Conservation (phyloP, 345 rosid genomes). For the Cardamine resedifolia region DNA sequence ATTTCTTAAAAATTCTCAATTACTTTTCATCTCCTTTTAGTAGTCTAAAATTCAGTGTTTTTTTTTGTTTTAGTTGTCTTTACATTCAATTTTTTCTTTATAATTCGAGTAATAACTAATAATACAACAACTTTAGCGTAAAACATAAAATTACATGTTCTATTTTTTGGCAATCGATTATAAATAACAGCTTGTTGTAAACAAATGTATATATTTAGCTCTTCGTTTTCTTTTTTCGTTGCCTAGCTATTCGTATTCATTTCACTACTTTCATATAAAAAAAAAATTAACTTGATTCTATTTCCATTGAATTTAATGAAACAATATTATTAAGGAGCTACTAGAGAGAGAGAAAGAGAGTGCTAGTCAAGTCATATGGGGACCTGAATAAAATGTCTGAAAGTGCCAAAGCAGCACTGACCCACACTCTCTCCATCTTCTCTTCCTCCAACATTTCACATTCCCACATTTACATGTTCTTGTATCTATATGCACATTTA, state of each 20-base stretch:
- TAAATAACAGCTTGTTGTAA: neutral
- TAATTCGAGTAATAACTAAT: no score
- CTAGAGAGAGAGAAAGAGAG: conserved; percentile 4
- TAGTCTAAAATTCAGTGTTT: no score
- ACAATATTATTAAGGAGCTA: neutral
- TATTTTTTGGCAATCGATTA: neutral
- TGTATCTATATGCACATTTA: conserved; percentile 3
- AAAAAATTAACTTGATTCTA: neutral
- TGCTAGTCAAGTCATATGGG: conserved; percentile 27
- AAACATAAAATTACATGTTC: no score
- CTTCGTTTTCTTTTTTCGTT: neutral
- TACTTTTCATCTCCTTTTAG: no score
- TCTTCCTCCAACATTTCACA: conserved; percentile 34
- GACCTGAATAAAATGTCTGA: conserved; percentile 33
- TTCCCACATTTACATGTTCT: conserved; percentile 14
- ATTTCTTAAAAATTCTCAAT: no score
- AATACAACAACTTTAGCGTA: neutral
- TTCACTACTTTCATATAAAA: neutral
- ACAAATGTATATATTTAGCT: neutral
- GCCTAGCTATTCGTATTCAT: neutral
- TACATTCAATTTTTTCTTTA: no score
- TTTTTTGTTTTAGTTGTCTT: no score
- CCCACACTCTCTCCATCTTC: conserved; percentile 26
- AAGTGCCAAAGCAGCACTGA: conserved; percentile 30
- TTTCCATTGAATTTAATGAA: neutral